Base-by-base conservation (phyloP, 75 land plant genomes). In the Sequoia sempervirens region DNA sequence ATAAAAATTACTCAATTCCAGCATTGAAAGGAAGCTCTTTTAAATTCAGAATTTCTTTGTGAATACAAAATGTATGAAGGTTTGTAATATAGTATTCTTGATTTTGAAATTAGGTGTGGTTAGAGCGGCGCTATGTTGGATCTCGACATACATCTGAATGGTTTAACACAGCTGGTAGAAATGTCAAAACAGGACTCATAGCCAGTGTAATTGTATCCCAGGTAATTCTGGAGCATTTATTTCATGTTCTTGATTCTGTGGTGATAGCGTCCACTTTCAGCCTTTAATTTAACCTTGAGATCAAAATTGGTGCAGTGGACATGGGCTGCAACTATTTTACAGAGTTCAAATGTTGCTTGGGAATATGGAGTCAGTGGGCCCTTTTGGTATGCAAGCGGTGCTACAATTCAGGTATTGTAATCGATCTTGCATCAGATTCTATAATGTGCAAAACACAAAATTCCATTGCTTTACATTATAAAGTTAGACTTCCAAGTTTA, bases 341-440 rank as follows among this genome's bases (percentile, higher is more conserved):
- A 97, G 87, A 96, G 98, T 83, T 97, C 99, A 13, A 96, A 97
- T 87, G 98, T 97, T 72, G 98, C 99, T 13, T 97, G 99, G 99
- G 82, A 97, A 76, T 97, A 97, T 90, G 99, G 99, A 18, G 84
- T 97, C 61, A 96, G 98, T 74, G 99, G 99, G 36, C 99, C 99
- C 41, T 97, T 97, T 81, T 97, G 99, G 99, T 97, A 97, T 90
- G 99, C 99, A 13, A 94, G 98, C 86, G 99, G 99, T 11, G 99
- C 99, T 11, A 97, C 99, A 34, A 93, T 97, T 45, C 99, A 97
- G 93, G 97, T 91, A 40, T 13, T 30, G 36, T 52, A 26, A 58
- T 36, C 18, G 40, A 34, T 45, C 23, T 68, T 81, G 10, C 56
- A 69, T 70, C 11, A 23, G 40, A 37, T 52, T 36, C 30, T 56